Conservation (phyloP, 2,329 filamentous ascomycete species). For the Phyllosticta capitalensis region DNA sequence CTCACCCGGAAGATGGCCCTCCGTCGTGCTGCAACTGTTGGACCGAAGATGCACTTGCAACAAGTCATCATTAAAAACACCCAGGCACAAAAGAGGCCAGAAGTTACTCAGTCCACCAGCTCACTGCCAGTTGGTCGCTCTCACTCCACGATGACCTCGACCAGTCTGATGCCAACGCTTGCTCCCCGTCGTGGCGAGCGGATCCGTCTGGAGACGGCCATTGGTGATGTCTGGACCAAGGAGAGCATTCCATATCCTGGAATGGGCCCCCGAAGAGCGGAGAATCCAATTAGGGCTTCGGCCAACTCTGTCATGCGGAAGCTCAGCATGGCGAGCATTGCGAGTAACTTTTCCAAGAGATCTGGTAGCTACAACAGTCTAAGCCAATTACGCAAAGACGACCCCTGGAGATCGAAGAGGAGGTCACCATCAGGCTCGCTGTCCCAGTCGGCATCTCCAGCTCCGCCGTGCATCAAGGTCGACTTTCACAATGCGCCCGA, state of each 20-base stretch:
- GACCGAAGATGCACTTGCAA: conserved; percentile 55
- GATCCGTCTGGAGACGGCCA: conserved; percentile 61
- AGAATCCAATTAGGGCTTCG: conserved; percentile 66
- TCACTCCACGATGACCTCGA: conserved; percentile 66
- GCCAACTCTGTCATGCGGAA: conserved; percentile 82
- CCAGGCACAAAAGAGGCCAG: conserved; percentile 51
- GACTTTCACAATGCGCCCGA: conserved; percentile 40
- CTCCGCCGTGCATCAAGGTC: conserved; percentile 18
- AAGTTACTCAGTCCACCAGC: conserved; percentile 34
- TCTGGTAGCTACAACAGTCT: conserved; percentile 49
- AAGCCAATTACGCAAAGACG: conserved; percentile 27
- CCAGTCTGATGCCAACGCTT: conserved; percentile 54
- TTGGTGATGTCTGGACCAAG: conserved; percentile 76
- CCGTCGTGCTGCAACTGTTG: conserved; percentile 66
- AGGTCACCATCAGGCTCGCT: conserved; percentile 18
- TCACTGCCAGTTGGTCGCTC: conserved; percentile 61
- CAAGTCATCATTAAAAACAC: conserved; percentile 87
- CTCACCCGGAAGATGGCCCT: conserved; percentile 64
- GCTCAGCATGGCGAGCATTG: conserved; percentile 71
- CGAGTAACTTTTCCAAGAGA: conserved; percentile 64
- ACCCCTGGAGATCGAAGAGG: conserved; percentile 22
- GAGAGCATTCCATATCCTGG: conserved; percentile 75
- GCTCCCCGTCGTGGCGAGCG: conserved; percentile 67
- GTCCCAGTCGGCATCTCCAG: conserved; percentile 10
- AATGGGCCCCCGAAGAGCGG: conserved; percentile 57